Conservation (phyloP, 805 yeast genomes). For the Torulaspora microellipsoides region DNA sequence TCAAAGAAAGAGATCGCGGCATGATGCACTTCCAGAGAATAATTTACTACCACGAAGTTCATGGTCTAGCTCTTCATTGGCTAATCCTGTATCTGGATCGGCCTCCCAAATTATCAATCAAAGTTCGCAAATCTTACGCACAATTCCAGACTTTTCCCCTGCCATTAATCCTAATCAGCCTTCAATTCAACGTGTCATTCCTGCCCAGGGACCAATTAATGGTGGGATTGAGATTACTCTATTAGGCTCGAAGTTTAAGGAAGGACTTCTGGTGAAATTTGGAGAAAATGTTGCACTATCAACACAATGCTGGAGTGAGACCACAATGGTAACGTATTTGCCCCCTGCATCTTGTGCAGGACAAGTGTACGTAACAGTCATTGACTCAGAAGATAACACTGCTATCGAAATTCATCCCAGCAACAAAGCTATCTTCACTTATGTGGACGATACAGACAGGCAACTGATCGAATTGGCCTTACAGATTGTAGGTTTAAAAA, state of each 20-base stretch:
- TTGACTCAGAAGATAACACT: constrained; percentile 30
- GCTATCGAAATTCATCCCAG: constrained; percentile 21
- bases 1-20: constrained; percentile 21
- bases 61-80: constrained; percentile 17
- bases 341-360: constrained; percentile 92
- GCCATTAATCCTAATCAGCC: constrained; percentile 37
- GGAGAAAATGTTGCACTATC: constrained; percentile 76
- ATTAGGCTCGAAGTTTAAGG: constrained; percentile 79
- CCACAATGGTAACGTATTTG: constrained; percentile 86
- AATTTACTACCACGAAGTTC: constrained; percentile 10
- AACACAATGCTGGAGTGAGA: constrained; percentile 94
- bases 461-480: constrained; percentile 92
- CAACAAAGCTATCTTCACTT: constrained; percentile 62
- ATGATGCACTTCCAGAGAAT: constrained; percentile 9
- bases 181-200: constrained; percentile 78
- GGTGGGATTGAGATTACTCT: constrained; percentile 96
- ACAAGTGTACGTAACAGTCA: constrained; percentile 85
- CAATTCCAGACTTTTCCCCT: constrained; percentile 9
- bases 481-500: constrained; percentile 93
- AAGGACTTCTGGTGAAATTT: constrained; percentile 78
- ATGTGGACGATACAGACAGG: constrained; percentile 91
- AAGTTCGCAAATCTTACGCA: constrained; percentile 6
- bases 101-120: constrained; percentile 7
- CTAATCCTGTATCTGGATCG: constrained; percentile 2
- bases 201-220: constrained; percentile 90